phyloP scores from a whole-genome alignment of 2,329 filamentous ascomycete genomes.

The Aspergillus puulaauensis region DNA sequence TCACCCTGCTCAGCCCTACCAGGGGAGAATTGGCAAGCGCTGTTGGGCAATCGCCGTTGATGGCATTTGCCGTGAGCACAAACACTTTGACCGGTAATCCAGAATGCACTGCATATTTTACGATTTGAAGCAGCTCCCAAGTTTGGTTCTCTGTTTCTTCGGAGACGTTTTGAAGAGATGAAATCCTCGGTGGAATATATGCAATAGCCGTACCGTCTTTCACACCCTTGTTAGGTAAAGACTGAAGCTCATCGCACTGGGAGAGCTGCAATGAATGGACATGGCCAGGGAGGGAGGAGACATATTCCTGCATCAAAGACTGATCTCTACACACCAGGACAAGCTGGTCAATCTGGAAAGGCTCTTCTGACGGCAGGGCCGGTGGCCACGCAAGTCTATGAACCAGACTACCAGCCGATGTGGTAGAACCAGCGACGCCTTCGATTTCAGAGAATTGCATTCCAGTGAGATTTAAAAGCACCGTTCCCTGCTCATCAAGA shows the following conservation, averaged over 20 bases:
- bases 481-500: conserved; percentile 25
- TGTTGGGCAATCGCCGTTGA: conserved; percentile 25
- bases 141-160: background rate
- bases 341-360: conserved; percentile 18
- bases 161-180: background rate
- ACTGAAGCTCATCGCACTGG: background rate
- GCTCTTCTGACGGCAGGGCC: conserved; percentile 32
- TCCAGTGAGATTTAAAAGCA: conserved; percentile 31
- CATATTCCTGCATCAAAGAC: background rate
- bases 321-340: conserved; percentile 8
- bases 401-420: conserved; percentile 31
- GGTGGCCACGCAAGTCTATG: conserved; percentile 42
- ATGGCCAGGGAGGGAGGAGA: background rate
- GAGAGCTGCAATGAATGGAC: background rate
- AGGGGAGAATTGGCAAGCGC: conserved; percentile 37
- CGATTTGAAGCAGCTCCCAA: conserved; percentile 10
- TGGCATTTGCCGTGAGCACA: conserved; percentile 28
- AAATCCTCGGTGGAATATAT: conserved; percentile 11
- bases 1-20: conserved; percentile 37
- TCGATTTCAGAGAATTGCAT: conserved; percentile 46
- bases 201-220: conserved; percentile 8
- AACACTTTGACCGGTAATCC: conserved; percentile 23
- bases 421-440: conserved; percentile 23
- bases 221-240: background rate
- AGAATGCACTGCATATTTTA: conserved; percentile 8